A percentile compares a stretch with the other conserved stretches of the same genome.
These are phyloP conservation scores for Petrea volubilis DNA, from an alignment of 257 asterid genomes.

Conservation along the genomic window DNA sequence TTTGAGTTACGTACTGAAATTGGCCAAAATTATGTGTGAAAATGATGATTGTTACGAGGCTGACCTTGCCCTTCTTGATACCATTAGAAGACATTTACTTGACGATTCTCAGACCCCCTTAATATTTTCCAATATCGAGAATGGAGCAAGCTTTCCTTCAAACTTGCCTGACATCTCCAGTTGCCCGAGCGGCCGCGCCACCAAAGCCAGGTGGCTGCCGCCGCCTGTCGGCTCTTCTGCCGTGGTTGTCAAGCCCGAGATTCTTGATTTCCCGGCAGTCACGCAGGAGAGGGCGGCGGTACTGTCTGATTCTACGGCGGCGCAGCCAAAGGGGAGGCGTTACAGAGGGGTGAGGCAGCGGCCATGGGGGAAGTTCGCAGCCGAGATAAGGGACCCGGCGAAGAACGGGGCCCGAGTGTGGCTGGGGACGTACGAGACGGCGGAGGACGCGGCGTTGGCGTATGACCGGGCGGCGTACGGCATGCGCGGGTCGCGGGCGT, in stretches of 20 bases:
- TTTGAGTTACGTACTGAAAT: not conserved
- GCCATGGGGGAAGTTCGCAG: slow-evolving; percentile 52
- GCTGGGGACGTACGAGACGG: no score
- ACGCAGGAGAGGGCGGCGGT: not conserved
- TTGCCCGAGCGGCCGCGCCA: not conserved
- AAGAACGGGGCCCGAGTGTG: slow-evolving; percentile 42
- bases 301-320: not conserved
- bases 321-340: slow-evolving; percentile 22
- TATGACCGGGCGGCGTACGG: slow-evolving; percentile 39
- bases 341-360: slow-evolving; percentile 41
- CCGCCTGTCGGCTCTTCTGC: slow-evolving; percentile 5
- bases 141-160: not conserved
- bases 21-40: slow-evolving; percentile 1
- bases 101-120: slow-evolving; percentile 35
- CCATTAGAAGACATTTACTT: slow-evolving; percentile 30
- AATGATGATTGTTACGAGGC: slow-evolving; percentile 15
- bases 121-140: not conserved
- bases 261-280: not conserved
- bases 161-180: not conserved
- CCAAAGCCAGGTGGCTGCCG: slow-evolving; percentile 16
- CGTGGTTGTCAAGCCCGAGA: slow-evolving; percentile 18
- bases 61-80: slow-evolving; percentile 37
- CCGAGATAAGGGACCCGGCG: slow-evolving; percentile 40
- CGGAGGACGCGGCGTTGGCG: slow-evolving; percentile 46
- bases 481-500: slow-evolving; percentile 42